phyloP scores from a whole-genome alignment of 495 filamentous ascomycete genomes.

The Aspergillus ellipticus region DNA sequence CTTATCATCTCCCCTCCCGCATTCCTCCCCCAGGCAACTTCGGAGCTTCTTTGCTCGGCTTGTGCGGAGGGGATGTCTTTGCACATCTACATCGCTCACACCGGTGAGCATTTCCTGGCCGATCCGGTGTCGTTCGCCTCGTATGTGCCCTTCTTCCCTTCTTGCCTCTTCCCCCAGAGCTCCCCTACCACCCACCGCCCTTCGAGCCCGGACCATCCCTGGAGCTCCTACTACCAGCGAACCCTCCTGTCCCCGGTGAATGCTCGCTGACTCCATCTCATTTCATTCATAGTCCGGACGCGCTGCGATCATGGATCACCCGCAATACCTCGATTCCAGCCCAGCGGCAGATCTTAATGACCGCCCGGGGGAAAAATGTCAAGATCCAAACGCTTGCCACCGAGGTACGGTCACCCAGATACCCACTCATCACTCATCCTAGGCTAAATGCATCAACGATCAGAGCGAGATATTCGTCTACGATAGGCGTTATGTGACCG shows the following conservation, averaged over 20 bases:
- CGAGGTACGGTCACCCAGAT: slow-evolving; percentile 54
- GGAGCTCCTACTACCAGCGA: background rate
- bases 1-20: slow-evolving; percentile 27
- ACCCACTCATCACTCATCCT: background rate
- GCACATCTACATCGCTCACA: slow-evolving; percentile 83
- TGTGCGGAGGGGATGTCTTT: slow-evolving; percentile 61
- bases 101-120: slow-evolving; percentile 73
- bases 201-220: slow-evolving; percentile 7
- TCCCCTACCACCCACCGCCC: slow-evolving; percentile 4
- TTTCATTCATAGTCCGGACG: slow-evolving; percentile 55
- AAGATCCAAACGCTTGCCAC: slow-evolving; percentile 68
- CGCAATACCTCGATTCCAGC: slow-evolving; percentile 61
- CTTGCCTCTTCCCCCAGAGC: background rate
- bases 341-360: slow-evolving; percentile 76
- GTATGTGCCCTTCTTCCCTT: slow-evolving; percentile 46
- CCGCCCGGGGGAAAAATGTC: slow-evolving; percentile 73
- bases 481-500: slow-evolving; percentile 61
- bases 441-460: background rate
- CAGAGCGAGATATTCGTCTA: slow-evolving; percentile 87
- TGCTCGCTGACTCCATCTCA: slow-evolving; percentile 18
- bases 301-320: slow-evolving; percentile 64
- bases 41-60: slow-evolving; percentile 30
- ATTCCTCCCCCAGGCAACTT: slow-evolving; percentile 21
- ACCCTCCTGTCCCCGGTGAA: background rate
- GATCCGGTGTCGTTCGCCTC: slow-evolving; percentile 66